These are phyloP conservation scores for Sporothrix phasma DNA, from an alignment of 2,329 filamentous ascomycete genomes.

Conservation along the genomic window DNA sequence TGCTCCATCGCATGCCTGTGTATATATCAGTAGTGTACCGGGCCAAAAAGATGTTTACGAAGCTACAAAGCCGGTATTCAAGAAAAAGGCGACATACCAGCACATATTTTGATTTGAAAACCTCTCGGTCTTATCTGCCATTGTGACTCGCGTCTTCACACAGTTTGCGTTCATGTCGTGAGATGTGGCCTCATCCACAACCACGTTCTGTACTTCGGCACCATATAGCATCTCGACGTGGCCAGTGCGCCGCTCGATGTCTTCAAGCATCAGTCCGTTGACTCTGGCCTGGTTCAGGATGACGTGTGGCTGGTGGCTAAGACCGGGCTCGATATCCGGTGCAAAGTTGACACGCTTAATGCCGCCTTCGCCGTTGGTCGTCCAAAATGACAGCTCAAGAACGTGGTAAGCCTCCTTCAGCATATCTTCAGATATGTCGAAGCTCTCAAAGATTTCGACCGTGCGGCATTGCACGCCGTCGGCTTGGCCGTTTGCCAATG, in stretches of 20 bases:
- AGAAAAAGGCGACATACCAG: not conserved
- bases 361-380: conserved; percentile 23
- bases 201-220: conserved; percentile 23
- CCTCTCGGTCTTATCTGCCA: not conserved
- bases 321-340: conserved; percentile 41
- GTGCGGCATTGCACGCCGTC: conserved; percentile 53
- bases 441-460: conserved; percentile 51
- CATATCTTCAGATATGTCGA: conserved; percentile 43
- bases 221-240: conserved; percentile 34
- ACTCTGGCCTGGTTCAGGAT: conserved; percentile 47
- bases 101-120: not conserved
- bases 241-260: conserved; percentile 28
- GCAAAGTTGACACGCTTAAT: conserved; percentile 36
- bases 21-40: not conserved
- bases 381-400: conserved; percentile 49
- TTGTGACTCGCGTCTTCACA: not conserved
- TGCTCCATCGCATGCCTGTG: conserved; percentile 25
- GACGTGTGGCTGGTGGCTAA: conserved; percentile 45
- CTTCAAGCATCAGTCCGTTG: conserved; percentile 42
- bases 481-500: conserved; percentile 49
- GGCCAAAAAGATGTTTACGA: too few relatives aligned
- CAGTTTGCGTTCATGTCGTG: not conserved
- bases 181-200: not conserved
- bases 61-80: not conserved
- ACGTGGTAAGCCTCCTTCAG: conserved; percentile 48